Conservation (phyloP, 2,329 filamentous ascomycete genomes). For the Simplicillium aogashimaense region DNA sequence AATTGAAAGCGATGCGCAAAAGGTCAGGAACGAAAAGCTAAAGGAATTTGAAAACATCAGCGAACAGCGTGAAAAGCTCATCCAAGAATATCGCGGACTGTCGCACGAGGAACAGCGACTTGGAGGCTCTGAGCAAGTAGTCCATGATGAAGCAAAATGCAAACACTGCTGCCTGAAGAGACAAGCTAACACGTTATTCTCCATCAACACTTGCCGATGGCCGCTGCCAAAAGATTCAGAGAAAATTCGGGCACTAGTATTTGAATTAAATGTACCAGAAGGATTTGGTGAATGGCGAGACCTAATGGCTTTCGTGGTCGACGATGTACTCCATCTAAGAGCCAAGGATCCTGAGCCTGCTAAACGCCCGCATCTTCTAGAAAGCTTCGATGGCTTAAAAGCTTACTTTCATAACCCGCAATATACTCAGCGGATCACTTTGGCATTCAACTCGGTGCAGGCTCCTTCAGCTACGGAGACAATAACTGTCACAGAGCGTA, state of each 20-base stretch:
- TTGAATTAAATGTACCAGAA: background rate
- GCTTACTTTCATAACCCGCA: background rate
- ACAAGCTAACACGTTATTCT: background rate
- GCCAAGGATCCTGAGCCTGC: background rate
- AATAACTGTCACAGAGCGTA: background rate
- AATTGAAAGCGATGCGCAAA: no score
- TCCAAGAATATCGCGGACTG: no score
- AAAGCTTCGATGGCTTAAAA: background rate
- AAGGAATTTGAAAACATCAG: no score
- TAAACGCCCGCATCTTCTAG: background rate
- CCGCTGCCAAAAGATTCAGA: background rate
- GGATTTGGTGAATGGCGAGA: background rate
- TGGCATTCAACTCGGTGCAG: background rate
- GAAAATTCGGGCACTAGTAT: background rate
- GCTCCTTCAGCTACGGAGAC: background rate
- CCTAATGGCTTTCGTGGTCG: background rate
- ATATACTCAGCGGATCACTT: background rate
- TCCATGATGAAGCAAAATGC: background rate
- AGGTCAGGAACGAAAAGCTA: no score
- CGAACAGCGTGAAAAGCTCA: no score
- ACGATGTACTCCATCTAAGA: background rate
- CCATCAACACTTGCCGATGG: background rate
- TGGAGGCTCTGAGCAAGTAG: background rate
- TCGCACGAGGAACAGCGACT: background rate
- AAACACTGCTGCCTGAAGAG: background rate